Conservation (phyloP, 257 asterid species). For the Petrea volubilis region DNA sequence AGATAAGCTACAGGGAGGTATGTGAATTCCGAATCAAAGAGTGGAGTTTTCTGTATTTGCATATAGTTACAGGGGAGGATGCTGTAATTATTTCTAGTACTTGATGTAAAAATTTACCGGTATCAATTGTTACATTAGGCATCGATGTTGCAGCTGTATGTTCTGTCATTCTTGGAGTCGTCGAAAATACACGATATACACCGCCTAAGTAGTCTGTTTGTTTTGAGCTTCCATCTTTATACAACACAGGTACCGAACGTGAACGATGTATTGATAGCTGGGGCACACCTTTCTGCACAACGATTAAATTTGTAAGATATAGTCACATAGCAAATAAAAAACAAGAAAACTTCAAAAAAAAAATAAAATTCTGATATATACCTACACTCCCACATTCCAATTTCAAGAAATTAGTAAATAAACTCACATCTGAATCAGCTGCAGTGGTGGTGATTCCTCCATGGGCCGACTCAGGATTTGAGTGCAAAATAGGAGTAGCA, state of each 20-base stretch:
- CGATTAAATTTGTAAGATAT: constrained; percentile 28
- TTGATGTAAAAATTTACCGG: constrained; percentile 47
- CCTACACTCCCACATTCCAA: constrained; percentile 49
- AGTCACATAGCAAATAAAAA: constrained; percentile 6
- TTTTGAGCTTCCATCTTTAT: constrained; percentile 59
- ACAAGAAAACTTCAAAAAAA: no score
- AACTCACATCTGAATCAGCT: constrained; percentile 55
- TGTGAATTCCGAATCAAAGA: no score
- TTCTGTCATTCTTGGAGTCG: constrained; percentile 52
- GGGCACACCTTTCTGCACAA: constrained; percentile 57
- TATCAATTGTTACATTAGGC: constrained; percentile 36
- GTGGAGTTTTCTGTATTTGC: no score
- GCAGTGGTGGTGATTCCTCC: constrained; percentile 44
- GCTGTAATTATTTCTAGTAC: no score
- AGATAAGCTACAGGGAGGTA: no score
- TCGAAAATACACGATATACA: constrained; percentile 67
- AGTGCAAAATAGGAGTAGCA: constrained; percentile 64
- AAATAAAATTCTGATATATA: no score
- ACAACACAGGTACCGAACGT: constrained; percentile 70
- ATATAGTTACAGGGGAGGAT: no score
- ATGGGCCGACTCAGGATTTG: constrained; percentile 80
- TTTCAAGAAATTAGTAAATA: no score
- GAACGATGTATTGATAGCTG: constrained; percentile 74
- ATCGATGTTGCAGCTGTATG: constrained; percentile 36
- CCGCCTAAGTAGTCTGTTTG: constrained; percentile 57